These are phyloP conservation scores for Cymbidium sinense DNA, from an alignment of 106 monocot species.

Conservation along the genomic window DNA sequence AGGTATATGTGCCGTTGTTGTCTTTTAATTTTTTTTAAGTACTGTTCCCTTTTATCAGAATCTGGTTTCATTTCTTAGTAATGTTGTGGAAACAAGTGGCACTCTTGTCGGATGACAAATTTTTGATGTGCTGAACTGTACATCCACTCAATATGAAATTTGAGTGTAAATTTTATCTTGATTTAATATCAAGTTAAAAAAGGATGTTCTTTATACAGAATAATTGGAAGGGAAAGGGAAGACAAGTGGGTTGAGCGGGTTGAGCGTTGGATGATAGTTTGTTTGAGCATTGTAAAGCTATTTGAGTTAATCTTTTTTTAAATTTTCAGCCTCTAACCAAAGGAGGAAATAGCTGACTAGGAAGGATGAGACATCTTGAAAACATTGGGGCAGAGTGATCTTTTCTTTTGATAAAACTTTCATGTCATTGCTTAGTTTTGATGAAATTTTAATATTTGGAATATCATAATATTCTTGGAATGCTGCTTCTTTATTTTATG, in stretches of 20 bases:
- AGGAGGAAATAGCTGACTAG: neutral
- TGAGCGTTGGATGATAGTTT: neutral
- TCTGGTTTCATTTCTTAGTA: neutral
- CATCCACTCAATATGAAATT: neutral
- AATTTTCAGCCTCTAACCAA: neutral
- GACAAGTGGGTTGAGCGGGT: neutral
- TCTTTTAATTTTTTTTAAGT: conserved; percentile 3
- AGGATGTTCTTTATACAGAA: neutral
- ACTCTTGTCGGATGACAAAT: neutral
- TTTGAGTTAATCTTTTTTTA: neutral
- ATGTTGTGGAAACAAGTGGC: neutral
- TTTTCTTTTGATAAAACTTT: neutral
- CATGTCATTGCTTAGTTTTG: neutral
- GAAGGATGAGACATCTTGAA: neutral
- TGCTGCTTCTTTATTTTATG: neutral
- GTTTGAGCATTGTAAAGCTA: neutral
- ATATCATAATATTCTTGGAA: neutral
- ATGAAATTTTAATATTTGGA: neutral
- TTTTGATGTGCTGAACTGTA: neutral
- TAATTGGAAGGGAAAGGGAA: neutral
- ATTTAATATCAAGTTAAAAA: neutral
- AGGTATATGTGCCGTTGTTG: conserved; percentile 25
- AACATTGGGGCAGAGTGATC: neutral
- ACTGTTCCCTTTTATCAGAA: neutral
- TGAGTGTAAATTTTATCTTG: neutral